Evolutionary conservation across 2,329 filamentous ascomycete genomes (phyloP), one percentile per base, ranked within the genome.

Genomic region (Paecilomyces variotii): DNA sequence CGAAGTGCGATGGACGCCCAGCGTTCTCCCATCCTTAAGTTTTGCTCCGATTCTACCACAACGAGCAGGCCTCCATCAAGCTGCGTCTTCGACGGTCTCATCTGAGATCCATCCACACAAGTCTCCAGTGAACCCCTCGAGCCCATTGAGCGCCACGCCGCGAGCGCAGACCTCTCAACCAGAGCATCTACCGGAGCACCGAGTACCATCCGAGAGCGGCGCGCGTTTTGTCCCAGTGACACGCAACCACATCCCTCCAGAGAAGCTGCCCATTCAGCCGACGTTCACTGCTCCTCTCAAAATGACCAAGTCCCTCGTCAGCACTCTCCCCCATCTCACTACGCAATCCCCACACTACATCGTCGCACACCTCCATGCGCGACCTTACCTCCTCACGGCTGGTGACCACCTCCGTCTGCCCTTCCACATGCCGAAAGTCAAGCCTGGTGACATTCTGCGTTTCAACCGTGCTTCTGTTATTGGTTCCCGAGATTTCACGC

Each of bases 401-500:
- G 90, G 90, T 64, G 90, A 94, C 76, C 80, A 82, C 60, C 75
- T 94, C 55, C 88, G 89, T 35, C 84, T 94, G 56, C 90, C 90
- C 4, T 92, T 92, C 79, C 83, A 83, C 67, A 90, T 94, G 86
- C 84, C 86, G 2, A 85, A 83, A 27, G 89, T 91, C 4, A 76
- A 82, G 6, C 87, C 91, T 0, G 94, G 94, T 30, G 93, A 97
- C 71, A 79, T 95, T 39, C 81, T 99, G 60, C 89, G 92, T 5
- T 82, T 99, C 59, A 93, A 96, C 77, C 87, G 91, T 58, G 94
- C 91, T 26, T 87, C 85, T 49, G 80, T 87, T 57, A 78, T 99
- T 52, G 94, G 94, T 28, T 93, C 87, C 65, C 83, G 94, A 63
- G 93, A 97, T 74, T 96, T 90, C 76, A 97, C 93, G 4, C 80